phyloP scores from a whole-genome alignment of 805 yeast species.

The Clavispora carvajalis region DNA sequence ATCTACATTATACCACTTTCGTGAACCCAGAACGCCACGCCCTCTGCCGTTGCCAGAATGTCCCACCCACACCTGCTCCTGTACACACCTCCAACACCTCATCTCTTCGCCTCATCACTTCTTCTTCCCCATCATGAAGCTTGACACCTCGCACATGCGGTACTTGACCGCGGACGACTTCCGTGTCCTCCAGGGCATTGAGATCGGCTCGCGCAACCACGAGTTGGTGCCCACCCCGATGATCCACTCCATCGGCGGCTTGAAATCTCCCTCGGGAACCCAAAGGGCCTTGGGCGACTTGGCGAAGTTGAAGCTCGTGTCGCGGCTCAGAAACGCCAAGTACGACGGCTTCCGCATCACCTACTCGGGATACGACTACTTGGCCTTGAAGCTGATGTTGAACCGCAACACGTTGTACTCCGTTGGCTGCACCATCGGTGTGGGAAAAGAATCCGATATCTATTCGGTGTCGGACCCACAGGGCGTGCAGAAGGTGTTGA shows the following conservation, averaged over 20 bases:
- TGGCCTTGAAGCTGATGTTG: conserved; percentile 81
- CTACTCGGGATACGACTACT: conserved; percentile 85
- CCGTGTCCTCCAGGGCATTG: conserved; percentile 82
- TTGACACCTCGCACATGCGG: conserved; percentile 91
- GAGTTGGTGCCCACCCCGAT: conserved; percentile 88
- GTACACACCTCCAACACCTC: background rate
- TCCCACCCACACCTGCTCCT: background rate
- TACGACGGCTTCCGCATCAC: conserved; percentile 93
- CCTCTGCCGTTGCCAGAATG: no score
- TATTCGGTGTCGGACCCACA: conserved; percentile 68
- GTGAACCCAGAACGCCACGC: no score
- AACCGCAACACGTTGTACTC: conserved; percentile 69
- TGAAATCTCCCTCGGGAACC: conserved; percentile 71
- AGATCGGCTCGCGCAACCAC: conserved; percentile 86
- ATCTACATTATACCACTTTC: no score
- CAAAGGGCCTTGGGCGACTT: conserved; percentile 75
- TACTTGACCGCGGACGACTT: conserved; percentile 89
- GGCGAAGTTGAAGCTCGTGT: conserved; percentile 77
- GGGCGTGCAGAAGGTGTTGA: conserved; percentile 66
- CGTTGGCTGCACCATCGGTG: conserved; percentile 85
- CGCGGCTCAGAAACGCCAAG: conserved; percentile 80
- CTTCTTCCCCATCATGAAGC: conserved; percentile 56
- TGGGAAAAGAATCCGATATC: conserved; percentile 96
- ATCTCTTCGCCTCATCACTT: background rate
- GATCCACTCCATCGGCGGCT: conserved; percentile 74